Evolutionary conservation across 331 rosid genomes (phyloP).

Genomic region (Pyracantha coccinea): DNA sequence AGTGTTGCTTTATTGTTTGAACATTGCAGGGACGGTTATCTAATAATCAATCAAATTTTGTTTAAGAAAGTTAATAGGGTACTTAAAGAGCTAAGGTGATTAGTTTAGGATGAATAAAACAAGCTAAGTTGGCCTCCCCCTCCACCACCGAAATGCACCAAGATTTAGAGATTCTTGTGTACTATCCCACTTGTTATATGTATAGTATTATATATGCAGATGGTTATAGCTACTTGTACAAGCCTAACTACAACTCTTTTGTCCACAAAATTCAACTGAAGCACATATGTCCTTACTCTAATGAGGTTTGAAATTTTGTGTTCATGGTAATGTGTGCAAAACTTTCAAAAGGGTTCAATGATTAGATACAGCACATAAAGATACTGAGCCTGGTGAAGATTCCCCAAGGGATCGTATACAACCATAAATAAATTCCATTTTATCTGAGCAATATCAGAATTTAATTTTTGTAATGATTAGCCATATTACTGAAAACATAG

Average conservation of each 20-base stretch:
- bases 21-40: background rate
- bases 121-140: background rate
- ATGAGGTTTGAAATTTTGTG: background rate
- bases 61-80: background rate
- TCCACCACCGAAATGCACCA: constrained; percentile 11
- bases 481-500: background rate
- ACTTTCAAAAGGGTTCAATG: constrained; percentile 11
- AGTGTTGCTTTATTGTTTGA: constrained; percentile 2
- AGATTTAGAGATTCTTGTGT: background rate
- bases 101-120: background rate
- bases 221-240: constrained; percentile 4
- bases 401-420: background rate
- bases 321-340: background rate
- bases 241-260: background rate
- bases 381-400: constrained; percentile 1
- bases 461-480: background rate
- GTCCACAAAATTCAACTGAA: constrained; percentile 6
- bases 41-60: background rate
- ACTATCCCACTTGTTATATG: constrained; percentile 9
- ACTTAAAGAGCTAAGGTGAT: background rate
- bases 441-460: background rate
- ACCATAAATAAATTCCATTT: background rate
- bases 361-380: background rate
- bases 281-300: constrained; percentile 2
- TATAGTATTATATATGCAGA: background rate